Conservation (phyloP, 106 monocot genomes). For the Dendrobium nobile region DNA sequence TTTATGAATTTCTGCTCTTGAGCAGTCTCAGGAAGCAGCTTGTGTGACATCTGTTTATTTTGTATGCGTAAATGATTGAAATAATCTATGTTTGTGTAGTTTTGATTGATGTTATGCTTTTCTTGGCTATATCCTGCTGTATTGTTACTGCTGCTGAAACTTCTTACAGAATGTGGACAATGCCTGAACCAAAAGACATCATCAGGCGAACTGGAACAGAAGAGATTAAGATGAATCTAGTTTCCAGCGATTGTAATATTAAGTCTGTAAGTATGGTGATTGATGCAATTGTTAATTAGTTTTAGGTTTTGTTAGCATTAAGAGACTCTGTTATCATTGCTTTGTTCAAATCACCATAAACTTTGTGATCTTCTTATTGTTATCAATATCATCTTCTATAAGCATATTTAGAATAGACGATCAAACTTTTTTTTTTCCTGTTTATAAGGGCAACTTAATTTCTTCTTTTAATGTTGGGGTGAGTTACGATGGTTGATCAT, state of each 20-base stretch:
- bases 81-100: neutral
- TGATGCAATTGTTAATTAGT: neutral
- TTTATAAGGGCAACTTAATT: neutral
- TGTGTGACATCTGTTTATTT: no score
- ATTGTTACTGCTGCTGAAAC: neutral
- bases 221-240: slow-evolving; percentile 42
- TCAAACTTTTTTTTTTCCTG: neutral
- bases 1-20: neutral
- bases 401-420: neutral
- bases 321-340: neutral
- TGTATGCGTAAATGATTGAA: neutral
- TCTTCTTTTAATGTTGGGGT: neutral
- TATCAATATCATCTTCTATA: neutral
- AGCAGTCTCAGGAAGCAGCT: neutral
- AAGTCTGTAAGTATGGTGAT: slow-evolving; percentile 43
- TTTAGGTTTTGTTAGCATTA: neutral
- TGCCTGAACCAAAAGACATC: slow-evolving; percentile 77
- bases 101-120: neutral
- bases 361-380: neutral
- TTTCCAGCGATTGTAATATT: slow-evolving; percentile 41
- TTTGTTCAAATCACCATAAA: neutral
- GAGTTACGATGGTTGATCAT: no score
- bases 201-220: slow-evolving; percentile 36
- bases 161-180: slow-evolving; percentile 72
- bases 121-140: neutral